A percentile compares a stretch with the other conserved stretches of the same genome.
Evolutionary conservation across 176 grass and related monocot genomes (phyloP).

Genomic region (Oryza rufipogon): DNA sequence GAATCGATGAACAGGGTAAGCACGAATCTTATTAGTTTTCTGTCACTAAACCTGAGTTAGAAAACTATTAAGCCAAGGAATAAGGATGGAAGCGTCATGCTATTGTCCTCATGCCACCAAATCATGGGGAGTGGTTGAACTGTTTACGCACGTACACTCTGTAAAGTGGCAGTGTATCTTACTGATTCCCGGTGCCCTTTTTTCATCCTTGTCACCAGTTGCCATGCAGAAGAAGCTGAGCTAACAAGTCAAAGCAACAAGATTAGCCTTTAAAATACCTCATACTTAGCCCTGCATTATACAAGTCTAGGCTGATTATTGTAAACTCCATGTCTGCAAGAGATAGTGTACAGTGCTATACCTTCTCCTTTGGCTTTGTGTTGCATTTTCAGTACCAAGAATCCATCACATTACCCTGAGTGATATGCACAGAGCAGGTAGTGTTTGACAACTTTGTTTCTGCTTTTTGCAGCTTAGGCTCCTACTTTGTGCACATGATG

Average conservation of each 20-base stretch:
- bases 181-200: slow-evolving; percentile 37
- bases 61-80: slow-evolving; percentile 32
- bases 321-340: slow-evolving; percentile 7
- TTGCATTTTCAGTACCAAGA: slow-evolving; percentile 47
- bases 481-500: slow-evolving; percentile 32
- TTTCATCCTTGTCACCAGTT: slow-evolving; percentile 26
- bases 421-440: slow-evolving; percentile 45
- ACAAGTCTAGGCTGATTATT: slow-evolving; percentile 34
- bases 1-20: background rate
- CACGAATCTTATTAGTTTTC: slow-evolving; percentile 1
- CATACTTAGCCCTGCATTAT: slow-evolving; percentile 29
- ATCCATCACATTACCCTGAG: slow-evolving; percentile 38
- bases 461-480: slow-evolving; percentile 9
- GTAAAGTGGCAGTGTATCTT: slow-evolving; percentile 45
- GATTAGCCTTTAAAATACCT: slow-evolving; percentile 53
- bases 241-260: slow-evolving; percentile 57
- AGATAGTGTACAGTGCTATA: slow-evolving; percentile 29
- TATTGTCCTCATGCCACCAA: slow-evolving; percentile 54
- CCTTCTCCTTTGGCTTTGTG: slow-evolving; percentile 56
- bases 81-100: slow-evolving; percentile 33
- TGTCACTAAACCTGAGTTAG: slow-evolving; percentile 25
- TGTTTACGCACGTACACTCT: slow-evolving; percentile 41
- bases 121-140: slow-evolving; percentile 56
- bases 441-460: slow-evolving; percentile 37
- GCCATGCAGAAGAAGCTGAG: slow-evolving; percentile 29